Evolutionary conservation across 441 rosid genomes (phyloP), one percentile per base, ranked within the genome.

Genomic region (Pelargonium myrrhifolium): DNA sequence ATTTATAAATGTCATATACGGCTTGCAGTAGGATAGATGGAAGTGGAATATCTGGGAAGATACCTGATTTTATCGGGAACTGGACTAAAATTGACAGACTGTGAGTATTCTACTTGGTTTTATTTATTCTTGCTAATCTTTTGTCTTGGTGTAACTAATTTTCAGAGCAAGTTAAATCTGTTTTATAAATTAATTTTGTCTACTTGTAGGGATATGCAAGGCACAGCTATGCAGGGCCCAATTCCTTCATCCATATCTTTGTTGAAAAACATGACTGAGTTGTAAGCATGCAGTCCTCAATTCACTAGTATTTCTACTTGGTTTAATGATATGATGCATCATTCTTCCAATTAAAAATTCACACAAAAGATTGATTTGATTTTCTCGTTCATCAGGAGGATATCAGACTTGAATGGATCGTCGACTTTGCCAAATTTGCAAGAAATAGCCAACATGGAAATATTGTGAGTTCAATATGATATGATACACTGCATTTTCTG

Each of bases 211-310:
- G 75, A 86, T 77, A 66, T 85, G 77, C 96, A 94, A 71, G 97
- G 99, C 45, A 85, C 96, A 55, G 82, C 89, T 9, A 75, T 91
- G 94, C 83, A 81, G 73, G 99, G 97, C 39, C 96, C 97, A 12
- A 82, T 91, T 74, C 97, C 99, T 63, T 68, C 85, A 74, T 58
- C 73, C 51, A 70, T 89, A 65, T 87, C 97, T 37, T 65, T 47
- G 64, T 72, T 94, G 75, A 78, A 26, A 53, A 86, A 70, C 37
- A 75, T 91, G 70, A 18, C 20, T 0, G 72, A 72, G 3, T 47
- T 94, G 97, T 91, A 78, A 85, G 93, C 45, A 68, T 28, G 9
- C 56, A 39, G 0, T 9, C 39, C 35, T 17, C 24, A 9, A 11
- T 43, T 10, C 0, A 24, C 31, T 6, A 10, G 9, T 68, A 15